Base-by-base conservation (phyloP, 2,329 filamentous ascomycete species). In the Pseudopyricularia javanii region DNA sequence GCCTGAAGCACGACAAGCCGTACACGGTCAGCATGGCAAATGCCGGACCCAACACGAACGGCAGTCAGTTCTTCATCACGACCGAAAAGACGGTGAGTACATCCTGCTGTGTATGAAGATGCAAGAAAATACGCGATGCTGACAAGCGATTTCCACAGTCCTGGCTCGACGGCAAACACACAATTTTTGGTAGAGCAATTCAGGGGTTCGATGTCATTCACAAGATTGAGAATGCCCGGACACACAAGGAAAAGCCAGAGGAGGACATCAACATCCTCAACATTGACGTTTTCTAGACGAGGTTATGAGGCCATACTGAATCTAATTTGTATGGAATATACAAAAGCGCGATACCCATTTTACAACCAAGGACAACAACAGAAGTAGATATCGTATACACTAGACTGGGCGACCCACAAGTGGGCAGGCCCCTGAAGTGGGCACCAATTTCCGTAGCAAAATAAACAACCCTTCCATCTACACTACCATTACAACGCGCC, bases 21-120 rank as follows among this genome's bases (percentile, higher is more conserved):
- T 98, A 95, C 66, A 97, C 91, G 0, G 76, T 97, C 54, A 94
- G 88, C 65, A 98, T 98, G 93, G 93, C 93, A 12, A 98, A 98
- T 66, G 91, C 93, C 0, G 93, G 93, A 0, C 89, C 90, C 0
- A 90, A 91, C 62, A 96, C 91, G 34, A 98, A 98, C 65, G 93
- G 87, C 14, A 93, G 86, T 63, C 93, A 98, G 66, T 98, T 98
- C 66, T 98, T 98, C 63, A 95, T 98, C 59, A 98, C 93, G 0
- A 96, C 91, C 0, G 94, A 96, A 69, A 95, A 95, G 72, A 90
- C 93, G 59, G 83, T 86, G 72, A 72, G 82, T 76, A 20, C 12
- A 22, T 17, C 28, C n/a, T 53, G 17, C 11, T 35, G 47, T 55
- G 7, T 14, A 50, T 2, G 17, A 7, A 48, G 22, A 28, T 49